A percentile compares a stretch with the other conserved stretches of the same genome.
phyloP scores from a whole-genome alignment of 176 grass and related monocot species.

The Zea luxurians region DNA sequence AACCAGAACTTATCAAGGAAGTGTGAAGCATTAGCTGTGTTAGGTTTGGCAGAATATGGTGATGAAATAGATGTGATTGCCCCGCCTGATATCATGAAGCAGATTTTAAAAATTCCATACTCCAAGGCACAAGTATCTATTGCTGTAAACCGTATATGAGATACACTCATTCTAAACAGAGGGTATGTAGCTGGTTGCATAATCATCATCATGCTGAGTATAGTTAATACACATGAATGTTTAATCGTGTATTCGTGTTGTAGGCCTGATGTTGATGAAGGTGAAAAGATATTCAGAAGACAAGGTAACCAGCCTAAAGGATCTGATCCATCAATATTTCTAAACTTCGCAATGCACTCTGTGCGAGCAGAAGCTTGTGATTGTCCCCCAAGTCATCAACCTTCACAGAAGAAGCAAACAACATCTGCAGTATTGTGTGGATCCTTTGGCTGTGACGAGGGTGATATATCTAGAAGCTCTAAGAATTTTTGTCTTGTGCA shows the following conservation, averaged over 20 bases:
- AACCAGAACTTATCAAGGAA: conserved; percentile 96
- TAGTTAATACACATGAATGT: conserved; percentile 15
- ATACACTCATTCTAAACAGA: conserved; percentile 89
- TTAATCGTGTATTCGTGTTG: conserved; percentile 19
- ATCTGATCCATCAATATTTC: conserved; percentile 89
- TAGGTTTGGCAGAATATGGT: conserved; percentile 78
- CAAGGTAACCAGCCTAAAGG: conserved; percentile 72
- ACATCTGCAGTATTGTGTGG: conserved; percentile 65
- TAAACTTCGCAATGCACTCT: conserved; percentile 99
- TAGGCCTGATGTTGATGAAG: conserved; percentile 97
- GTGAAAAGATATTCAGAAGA: conserved; percentile 92
- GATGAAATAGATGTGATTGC: conserved; percentile 95
- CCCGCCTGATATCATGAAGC: conserved; percentile 90
- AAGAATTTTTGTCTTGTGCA: no score
- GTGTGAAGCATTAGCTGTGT: conserved; percentile 92
- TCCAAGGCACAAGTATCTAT: conserved; percentile 95
- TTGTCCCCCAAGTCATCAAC: conserved; percentile 87
- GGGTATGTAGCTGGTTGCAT: conserved; percentile 54
- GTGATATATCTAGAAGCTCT: not conserved
- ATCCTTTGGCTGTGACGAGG: conserved; percentile 56
- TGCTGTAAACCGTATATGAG: conserved; percentile 87
- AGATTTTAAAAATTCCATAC: conserved; percentile 98
- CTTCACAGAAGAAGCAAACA: conserved; percentile 53
- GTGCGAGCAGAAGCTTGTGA: conserved; percentile 96
- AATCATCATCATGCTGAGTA: not conserved